Evolutionary conservation across 768 basidiomycete species (phyloP).

Genomic region (Phanerochaete sordida): DNA sequence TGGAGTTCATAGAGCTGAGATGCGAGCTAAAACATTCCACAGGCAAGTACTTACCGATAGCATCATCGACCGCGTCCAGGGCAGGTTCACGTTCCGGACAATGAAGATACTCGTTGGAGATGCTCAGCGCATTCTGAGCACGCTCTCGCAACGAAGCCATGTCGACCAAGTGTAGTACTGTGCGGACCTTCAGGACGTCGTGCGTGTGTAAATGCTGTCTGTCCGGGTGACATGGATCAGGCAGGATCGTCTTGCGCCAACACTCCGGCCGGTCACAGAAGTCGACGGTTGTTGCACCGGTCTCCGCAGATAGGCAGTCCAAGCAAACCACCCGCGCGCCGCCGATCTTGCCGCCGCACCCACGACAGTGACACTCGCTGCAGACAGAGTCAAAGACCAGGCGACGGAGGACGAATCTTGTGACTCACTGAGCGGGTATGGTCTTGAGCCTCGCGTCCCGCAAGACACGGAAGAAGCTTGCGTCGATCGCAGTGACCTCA

Average conservation of each 20-base stretch:
- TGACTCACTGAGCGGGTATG: conserved; percentile 20
- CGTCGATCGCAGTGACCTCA: conserved; percentile 21
- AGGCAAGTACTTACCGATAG: not conserved
- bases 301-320: conserved; percentile 22
- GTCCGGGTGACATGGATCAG: conserved; percentile 9
- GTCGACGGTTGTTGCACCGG: conserved; percentile 22
- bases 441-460: conserved; percentile 15
- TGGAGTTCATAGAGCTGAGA: not conserved
- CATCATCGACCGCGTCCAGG: conserved; percentile 4
- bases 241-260: conserved; percentile 10
- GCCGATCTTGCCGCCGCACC: conserved; percentile 22
- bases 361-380: conserved; percentile 21
- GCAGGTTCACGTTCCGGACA: not conserved
- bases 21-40: not conserved
- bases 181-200: conserved; percentile 26
- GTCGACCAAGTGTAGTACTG: conserved; percentile 15
- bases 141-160: conserved; percentile 17
- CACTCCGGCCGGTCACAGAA: conserved; percentile 27
- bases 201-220: conserved; percentile 27
- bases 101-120: conserved; percentile 9
- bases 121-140: conserved; percentile 19
- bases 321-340: conserved; percentile 30
- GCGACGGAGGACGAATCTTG: not conserved
- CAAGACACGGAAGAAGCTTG: conserved; percentile 21
- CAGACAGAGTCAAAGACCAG: not conserved